Percentiles rank a stretch among this genome's conserved stretches.
Evolutionary conservation across 495 filamentous ascomycete genomes (phyloP).

Genomic region (Pseudomonodictys pantanalensis): DNA sequence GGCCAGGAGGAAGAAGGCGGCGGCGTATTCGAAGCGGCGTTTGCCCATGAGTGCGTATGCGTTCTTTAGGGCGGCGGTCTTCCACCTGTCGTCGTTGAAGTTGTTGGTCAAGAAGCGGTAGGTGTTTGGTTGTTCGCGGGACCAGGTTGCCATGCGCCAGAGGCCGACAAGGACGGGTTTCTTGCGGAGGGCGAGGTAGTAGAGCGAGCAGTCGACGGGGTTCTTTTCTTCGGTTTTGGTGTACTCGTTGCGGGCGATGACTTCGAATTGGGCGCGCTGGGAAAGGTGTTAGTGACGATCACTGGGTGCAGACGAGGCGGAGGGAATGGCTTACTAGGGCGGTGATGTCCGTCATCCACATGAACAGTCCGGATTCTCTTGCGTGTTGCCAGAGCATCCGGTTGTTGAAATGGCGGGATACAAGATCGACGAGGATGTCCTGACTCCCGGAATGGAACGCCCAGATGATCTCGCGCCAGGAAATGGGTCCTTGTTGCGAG

Average conservation of each 20-base stretch:
- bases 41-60: conserved; percentile 95
- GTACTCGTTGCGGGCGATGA: conserved; percentile 89
- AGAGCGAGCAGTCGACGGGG: conserved; percentile 89
- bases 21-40: conserved; percentile 90
- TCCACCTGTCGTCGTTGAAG: conserved; percentile 82
- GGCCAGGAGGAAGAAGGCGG: conserved; percentile 91
- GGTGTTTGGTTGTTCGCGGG: conserved; percentile 78
- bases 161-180: conserved; percentile 88
- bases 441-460: conserved; percentile 89
- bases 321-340: conserved; percentile 62
- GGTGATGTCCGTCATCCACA: conserved; percentile 80
- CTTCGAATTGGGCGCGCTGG: conserved; percentile 77
- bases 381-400: conserved; percentile 82
- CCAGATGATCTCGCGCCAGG: conserved; percentile 94
- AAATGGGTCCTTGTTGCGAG: conserved; percentile 58
- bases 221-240: conserved; percentile 83
- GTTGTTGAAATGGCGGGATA: conserved; percentile 74
- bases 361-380: conserved; percentile 83
- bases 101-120: conserved; percentile 76
- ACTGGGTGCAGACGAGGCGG: background rate
- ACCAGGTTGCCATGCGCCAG: conserved; percentile 94
- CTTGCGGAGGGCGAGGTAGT: conserved; percentile 87
- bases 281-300: conserved; percentile 25
- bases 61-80: conserved; percentile 89
- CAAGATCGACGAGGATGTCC: conserved; percentile 85